Base-by-base conservation (phyloP, 192 early-diverging fungal species). In the Gaertneriomyces sp. region DNA sequence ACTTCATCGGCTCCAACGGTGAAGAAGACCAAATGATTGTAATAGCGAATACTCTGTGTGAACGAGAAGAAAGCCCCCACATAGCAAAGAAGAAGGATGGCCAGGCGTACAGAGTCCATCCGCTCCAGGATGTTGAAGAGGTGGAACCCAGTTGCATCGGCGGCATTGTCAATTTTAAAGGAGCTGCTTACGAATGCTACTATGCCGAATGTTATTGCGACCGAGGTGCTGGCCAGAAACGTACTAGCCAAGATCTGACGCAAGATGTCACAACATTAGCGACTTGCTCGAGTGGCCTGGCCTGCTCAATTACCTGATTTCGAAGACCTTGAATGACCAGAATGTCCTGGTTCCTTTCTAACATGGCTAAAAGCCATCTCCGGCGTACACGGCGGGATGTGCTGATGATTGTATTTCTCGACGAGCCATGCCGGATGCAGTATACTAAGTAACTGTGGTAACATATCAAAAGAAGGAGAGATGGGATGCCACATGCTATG, bases 161-260 rank as follows among this genome's bases (percentile, higher is more conserved):
- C n/a, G n/a, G n/a, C n/a, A n/a, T n/a, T n/a, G 8, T 9, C 9
- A 25, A 19, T 55, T 55, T 9, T 55, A 8, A 8, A 55, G 9
- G 33, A 25, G 58, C 9, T n/a, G 53, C 25, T 55, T 25, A 55
- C n/a, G 40, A 59, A 59, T 7, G 58, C 58, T 8, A 19, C 8
- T 20, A 59, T 7, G 58, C 38, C 58, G 19, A 42, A 59, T 42
- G 41, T 42, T 7, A 59, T 59, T 11, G 58, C 41, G 9, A 59
- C 58, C 9, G 58, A 7, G 8, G 33, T 59, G 17, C 33, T 42
- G 41, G 58, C 58, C 6, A 59, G 58, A 42, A 59, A 59, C 42
- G 58, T 59, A 42, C 58, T 59, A 6, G 33, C 58, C 58, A 59
- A n/a, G n/a, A n/a, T n/a, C n/a, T n/a, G n/a, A n/a, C n/a, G n/a